These are phyloP conservation scores for Solanum arcanum DNA, from an alignment of 257 asterid species.

Conservation along the genomic window DNA sequence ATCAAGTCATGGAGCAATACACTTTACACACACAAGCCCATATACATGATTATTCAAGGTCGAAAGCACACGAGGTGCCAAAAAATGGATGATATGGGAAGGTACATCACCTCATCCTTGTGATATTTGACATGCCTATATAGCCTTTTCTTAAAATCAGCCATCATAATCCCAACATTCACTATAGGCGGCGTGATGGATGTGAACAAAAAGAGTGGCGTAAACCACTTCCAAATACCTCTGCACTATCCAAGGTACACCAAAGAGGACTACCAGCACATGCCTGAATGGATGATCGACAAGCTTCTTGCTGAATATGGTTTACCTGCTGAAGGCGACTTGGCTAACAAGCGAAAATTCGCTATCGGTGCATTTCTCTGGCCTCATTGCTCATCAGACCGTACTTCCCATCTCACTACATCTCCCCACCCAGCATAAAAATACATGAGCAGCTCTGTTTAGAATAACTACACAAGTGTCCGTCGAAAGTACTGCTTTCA, in stretches of 20 bases:
- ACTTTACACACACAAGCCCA: background rate
- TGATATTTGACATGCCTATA: background rate
- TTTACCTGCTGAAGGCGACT: background rate
- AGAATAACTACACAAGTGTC: background rate
- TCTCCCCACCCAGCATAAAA: background rate
- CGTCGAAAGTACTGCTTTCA: background rate
- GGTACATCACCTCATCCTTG: background rate
- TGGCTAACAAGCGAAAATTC: background rate
- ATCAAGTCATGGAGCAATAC: background rate
- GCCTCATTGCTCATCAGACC: background rate
- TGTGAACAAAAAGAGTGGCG: background rate
- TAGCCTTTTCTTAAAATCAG: background rate
- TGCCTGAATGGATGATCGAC: conserved; percentile 4
- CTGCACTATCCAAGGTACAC: conserved; percentile 2
- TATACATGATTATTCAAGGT: background rate
- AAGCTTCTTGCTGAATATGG: background rate
- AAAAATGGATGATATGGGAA: background rate
- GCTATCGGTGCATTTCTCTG: background rate
- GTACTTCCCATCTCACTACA: background rate
- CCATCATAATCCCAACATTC: background rate
- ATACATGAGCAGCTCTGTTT: background rate
- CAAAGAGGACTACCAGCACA: background rate
- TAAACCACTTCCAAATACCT: background rate
- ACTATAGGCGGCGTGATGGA: background rate
- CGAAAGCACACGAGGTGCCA: background rate